Conservation (phyloP, 148 eudicot genomes). For the Arbutus unedo region DNA sequence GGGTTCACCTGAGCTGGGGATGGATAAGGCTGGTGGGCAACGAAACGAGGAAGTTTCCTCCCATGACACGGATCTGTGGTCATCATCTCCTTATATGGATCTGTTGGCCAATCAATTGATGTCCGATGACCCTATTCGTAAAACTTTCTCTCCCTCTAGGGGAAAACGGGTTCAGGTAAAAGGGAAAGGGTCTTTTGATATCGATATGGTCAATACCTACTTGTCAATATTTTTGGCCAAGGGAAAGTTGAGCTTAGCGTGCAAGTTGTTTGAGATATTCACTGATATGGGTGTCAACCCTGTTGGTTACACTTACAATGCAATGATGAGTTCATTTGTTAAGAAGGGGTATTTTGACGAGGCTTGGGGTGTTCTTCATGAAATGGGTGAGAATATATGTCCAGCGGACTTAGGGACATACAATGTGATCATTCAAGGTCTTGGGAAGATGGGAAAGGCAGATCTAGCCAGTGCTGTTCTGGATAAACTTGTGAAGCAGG, state of each 20-base stretch:
- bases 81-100: slow-evolving; percentile 85
- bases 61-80: slow-evolving; percentile 56
- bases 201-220: slow-evolving; percentile 80
- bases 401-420: slow-evolving; percentile 76
- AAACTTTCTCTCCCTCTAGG: slow-evolving; percentile 43
- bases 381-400: slow-evolving; percentile 63
- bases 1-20: slow-evolving; percentile 17
- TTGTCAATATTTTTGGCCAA: slow-evolving; percentile 75
- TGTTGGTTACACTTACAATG: slow-evolving; percentile 72
- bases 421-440: slow-evolving; percentile 68
- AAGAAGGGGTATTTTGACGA: slow-evolving; percentile 77
- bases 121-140: slow-evolving; percentile 22
- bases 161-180: slow-evolving; percentile 59
- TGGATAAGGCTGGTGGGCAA: slow-evolving; percentile 24
- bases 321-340: slow-evolving; percentile 83
- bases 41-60: slow-evolving; percentile 22
- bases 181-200: slow-evolving; percentile 56
- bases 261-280: slow-evolving; percentile 76
- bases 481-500: slow-evolving; percentile 61
- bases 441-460: slow-evolving; percentile 81
- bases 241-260: slow-evolving; percentile 72
- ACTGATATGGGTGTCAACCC: slow-evolving; percentile 60
- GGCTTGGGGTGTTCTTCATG: slow-evolving; percentile 66
- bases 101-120: slow-evolving; percentile 46
- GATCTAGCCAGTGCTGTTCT: slow-evolving; percentile 62